Evolutionary conservation across 2,329 filamentous ascomycete species (phyloP).

Genomic region (Nothophoma quercina): DNA sequence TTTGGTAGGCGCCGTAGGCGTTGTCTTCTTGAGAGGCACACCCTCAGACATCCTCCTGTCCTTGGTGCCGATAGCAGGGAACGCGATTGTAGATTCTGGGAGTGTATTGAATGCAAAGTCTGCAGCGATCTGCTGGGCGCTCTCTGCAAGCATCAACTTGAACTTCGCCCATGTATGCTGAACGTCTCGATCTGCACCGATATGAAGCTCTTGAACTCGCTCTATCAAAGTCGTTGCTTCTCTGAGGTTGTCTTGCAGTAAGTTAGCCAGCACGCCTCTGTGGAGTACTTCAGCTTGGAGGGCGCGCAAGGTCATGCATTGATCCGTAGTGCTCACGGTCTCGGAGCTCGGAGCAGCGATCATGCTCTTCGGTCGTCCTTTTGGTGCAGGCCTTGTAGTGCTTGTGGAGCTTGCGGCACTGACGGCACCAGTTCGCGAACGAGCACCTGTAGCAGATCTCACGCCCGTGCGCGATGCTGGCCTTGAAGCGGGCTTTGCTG

Average conservation of each 20-base stretch:
- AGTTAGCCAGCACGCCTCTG: slow-evolving; percentile 57
- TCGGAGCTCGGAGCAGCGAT: slow-evolving; percentile 13
- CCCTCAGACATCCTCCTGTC: slow-evolving; percentile 39
- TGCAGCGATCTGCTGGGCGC: slow-evolving; percentile 74
- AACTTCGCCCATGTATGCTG: slow-evolving; percentile 69
- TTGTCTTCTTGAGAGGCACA: slow-evolving; percentile 20
- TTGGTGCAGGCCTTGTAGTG: slow-evolving; percentile 16
- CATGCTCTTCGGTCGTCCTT: slow-evolving; percentile 19
- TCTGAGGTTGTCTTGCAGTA: slow-evolving; percentile 43
- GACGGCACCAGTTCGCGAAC: slow-evolving; percentile 24
- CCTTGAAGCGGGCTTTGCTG: slow-evolving; percentile 22
- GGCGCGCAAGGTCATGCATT: slow-evolving; percentile 50
- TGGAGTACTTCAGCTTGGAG: slow-evolving; percentile 60
- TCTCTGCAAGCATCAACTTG: slow-evolving; percentile 72
- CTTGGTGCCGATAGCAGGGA: slow-evolving; percentile 68
- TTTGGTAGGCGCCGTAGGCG: slow-evolving; percentile 14
- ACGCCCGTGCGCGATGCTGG: slow-evolving; percentile 15
- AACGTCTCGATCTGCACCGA: slow-evolving; percentile 52
- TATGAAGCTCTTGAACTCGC: slow-evolving; percentile 33
- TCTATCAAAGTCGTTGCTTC: slow-evolving; percentile 38
- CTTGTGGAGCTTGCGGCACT: slow-evolving; percentile 23
- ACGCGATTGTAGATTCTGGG: slow-evolving; percentile 90
- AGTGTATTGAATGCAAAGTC: slow-evolving; percentile 89
- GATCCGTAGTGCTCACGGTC: slow-evolving; percentile 30
- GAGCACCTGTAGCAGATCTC: slow-evolving; percentile 22